Evolutionary conservation across 2,329 filamentous ascomycete species (phyloP), one percentile per base, ranked within the genome.

Genomic region (Microsporum audouinii): DNA sequence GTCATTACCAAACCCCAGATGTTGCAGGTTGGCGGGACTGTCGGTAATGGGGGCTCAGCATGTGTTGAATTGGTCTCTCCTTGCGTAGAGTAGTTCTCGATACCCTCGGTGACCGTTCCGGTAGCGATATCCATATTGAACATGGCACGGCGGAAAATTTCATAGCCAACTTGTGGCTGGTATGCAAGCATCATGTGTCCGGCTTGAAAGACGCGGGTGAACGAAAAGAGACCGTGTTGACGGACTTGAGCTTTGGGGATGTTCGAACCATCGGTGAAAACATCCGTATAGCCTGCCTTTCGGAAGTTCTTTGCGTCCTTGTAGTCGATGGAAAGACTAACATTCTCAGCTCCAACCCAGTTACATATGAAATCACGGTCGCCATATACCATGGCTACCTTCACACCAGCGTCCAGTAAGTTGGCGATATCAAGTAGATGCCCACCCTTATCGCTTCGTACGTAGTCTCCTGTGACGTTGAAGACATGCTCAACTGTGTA

Each of bases 141-240:
- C 45, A 82, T 76, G 38, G 80, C 73, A n/a, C 81, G 76, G 10
- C 75, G 75, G 67, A 83, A 83, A 62, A 82, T 75, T 2, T 74
- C 77, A 67, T 79, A 82, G 0, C 77, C 76, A 0, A 81, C 80
- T 65, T 83, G 77, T 2, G 78, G 78, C 63, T 80, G 78, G 65
- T 77, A 79, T 29, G 76, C 78, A 0, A 80, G 78, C 1, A 81
- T 75, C 59, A 80, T 75, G 65, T 83, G 81, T 2, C 80, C 80
- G 0, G 80, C 75, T 65, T 81, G 74, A 66, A 80, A 82, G 60
- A 82, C 78, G 5, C 85, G 79, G 60, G 82, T 83, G 70, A 88
- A 88, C 14, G 81, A 84, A 60, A 88, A 80, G 66, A 91, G 91
- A 8, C 87, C 88, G 67, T 84, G 88, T 71, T 94, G 88, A 2